Percentiles rank a stretch among this genome's conserved stretches.
Evolutionary conservation across 176 grass and related monocot genomes (phyloP).

Genomic region (Echinochloa phyllopogon): DNA sequence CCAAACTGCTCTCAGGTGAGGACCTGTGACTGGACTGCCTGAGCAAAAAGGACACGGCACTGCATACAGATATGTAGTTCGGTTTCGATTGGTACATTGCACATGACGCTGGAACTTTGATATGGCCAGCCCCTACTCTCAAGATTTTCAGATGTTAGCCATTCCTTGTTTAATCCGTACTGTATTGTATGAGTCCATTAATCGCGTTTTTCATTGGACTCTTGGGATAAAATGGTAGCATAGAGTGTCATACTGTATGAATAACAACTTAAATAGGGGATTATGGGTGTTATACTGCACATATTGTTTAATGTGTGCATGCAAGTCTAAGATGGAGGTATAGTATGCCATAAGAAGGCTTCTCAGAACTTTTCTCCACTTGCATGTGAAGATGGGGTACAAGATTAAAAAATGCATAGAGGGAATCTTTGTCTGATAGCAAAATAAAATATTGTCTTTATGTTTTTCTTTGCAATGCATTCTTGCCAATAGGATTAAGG

Average conservation of each 20-base stretch:
- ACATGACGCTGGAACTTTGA: no score
- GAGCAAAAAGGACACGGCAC: no score
- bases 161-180: no score
- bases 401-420: neutral
- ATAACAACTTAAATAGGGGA: conserved; percentile 7
- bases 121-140: no score
- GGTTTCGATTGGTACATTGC: no score
- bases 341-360: neutral
- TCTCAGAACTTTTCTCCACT: conserved; percentile 9
- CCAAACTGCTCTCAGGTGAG: no score
- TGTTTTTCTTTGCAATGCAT: conserved; percentile 3
- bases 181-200: neutral
- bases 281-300: neutral
- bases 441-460: neutral
- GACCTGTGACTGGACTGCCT: no score
- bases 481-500: neutral
- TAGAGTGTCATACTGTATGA: neutral
- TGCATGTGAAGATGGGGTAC: conserved; percentile 7
- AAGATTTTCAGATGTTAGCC: no score
- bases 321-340: neutral
- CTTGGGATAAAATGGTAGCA: conserved; percentile 29
- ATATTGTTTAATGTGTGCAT: conserved; percentile 15
- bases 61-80: no score
- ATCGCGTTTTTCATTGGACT: neutral
- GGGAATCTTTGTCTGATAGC: neutral